Evolutionary conservation across 495 filamentous ascomycete genomes (phyloP), one percentile per base, ranked within the genome.

Genomic region (Amphirosellinia nigrospora): DNA sequence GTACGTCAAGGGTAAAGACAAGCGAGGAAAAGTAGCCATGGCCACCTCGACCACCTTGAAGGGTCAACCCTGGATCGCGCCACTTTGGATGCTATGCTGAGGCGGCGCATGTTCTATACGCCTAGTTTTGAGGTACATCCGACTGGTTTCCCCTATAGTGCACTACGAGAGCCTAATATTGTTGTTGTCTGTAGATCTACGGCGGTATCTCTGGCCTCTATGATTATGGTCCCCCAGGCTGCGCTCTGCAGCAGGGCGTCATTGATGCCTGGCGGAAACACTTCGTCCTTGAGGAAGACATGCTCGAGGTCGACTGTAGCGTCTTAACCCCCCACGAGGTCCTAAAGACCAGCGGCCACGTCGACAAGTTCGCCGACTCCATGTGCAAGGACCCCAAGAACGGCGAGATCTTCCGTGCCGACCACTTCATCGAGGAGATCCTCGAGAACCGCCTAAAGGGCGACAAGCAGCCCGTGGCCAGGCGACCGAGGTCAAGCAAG

Each of bases 371-470:
- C 79, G 92, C 94, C 73, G 96, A 98, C 79, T 98, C 93, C 93
- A 97, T 98, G 94, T 97, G 94, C 89, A 98, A 98, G 81, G 96
- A 99, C 79, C 94, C 94, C 64, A 96, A 97, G 84, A 96, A 91
- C 73, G 96, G 96, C 75, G 96, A 98, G 83, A 96, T 98, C 69
- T 90, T 98, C 79, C 89, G 96, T 70, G 94, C 96, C 36, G 96
- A 99, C 78, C 96, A 99, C 82, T 85, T 98, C 72, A 93, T 99
- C 43, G 93, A 98, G 83, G 94, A 97, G 74, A 89, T 97, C 34
- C 86, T 99, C 28, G 94, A 97, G 83, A 79, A 85, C 38, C 86
- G 96, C 30, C 81, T 99, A 59, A 94, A 93, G 82, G 91, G 90
- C 58, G 89, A 94, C 81, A 91, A 92, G 81, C 87, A 91, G 91